phyloP scores from a whole-genome alignment of 371 early-diverging fungal species.

The Lichtheimia corymbifera region DNA sequence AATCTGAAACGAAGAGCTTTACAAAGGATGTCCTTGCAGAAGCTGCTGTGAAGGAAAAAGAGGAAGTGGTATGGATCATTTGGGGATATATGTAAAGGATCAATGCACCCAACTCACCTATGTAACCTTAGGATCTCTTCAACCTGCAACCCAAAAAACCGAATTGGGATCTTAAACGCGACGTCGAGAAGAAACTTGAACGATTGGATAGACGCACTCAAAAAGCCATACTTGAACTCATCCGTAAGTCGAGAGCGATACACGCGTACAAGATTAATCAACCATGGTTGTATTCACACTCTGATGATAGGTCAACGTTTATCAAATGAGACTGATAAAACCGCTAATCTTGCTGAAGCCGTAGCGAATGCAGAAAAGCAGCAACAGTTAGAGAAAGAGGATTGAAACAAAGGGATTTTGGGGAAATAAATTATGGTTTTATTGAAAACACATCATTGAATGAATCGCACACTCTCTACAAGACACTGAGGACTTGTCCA shows the following conservation, averaged over 20 bases:
- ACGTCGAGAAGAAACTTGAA: slow-evolving; percentile 76
- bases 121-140: slow-evolving; percentile 62
- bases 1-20: slow-evolving; percentile 59
- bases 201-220: slow-evolving; percentile 74
- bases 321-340: slow-evolving; percentile 21
- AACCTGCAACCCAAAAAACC: slow-evolving; percentile 84
- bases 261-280: background rate
- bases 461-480: slow-evolving; percentile 17
- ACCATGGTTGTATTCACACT: background rate
- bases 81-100: background rate
- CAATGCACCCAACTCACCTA: background rate
- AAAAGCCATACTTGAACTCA: slow-evolving; percentile 73
- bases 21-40: slow-evolving; percentile 60
- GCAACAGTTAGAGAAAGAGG: slow-evolving; percentile 32
- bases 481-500: slow-evolving; percentile 69
- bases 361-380: slow-evolving; percentile 44
- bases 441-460: background rate
- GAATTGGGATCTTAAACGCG: slow-evolving; percentile 89
- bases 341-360: slow-evolving; percentile 34
- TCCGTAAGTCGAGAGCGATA: slow-evolving; percentile 46
- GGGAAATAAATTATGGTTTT: no score
- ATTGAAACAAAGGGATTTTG: background rate
- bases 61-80: slow-evolving; percentile 62
- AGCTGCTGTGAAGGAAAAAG: slow-evolving; percentile 63
- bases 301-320: slow-evolving; percentile 19